Base-by-base conservation (phyloP, 495 filamentous ascomycete genomes). In the Pyrenopolyporus hunteri region DNA sequence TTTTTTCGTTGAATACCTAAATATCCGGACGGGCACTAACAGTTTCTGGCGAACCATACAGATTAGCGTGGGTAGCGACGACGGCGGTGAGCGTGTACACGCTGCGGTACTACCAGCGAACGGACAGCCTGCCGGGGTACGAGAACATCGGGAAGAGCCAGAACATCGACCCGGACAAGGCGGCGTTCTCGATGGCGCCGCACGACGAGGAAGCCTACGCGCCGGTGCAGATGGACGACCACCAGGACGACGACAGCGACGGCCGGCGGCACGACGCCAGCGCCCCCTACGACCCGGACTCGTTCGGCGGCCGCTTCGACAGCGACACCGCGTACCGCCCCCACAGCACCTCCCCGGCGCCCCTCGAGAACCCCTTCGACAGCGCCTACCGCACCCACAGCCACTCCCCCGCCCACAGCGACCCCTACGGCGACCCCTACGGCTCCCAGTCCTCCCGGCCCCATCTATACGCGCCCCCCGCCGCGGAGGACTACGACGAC, bases 1-100 rank as follows among this genome's bases (percentile, higher is more conserved):
- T 20, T 19, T 58, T 9, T 14, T 42, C 25, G 22, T 25, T 13
- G 14, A 54, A 10, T 23, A 35, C n/a, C n/a, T n/a, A n/a, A n/a
- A n/a, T n/a, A n/a, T n/a, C n/a, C n/a, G n/a, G n/a, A n/a, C n/a
- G n/a, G n/a, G n/a, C n/a, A n/a, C n/a, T n/a, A n/a, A n/a, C n/a
- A n/a, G n/a, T n/a, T n/a, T n/a, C n/a, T n/a, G n/a, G n/a, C n/a
- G 63, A 40, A 49, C 49, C 31, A 31, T 63, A 39, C 61, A 96
- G 91, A 73, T 70, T 97, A 26, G 81, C 89, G 63, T 97, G 92
- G 76, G 71, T 81, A 56, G 69, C 82, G 8, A 93, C 93, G 3
- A 83, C 84, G 43, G 84, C 80, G 50, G 81, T 96, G 46, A 93
- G 91, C 55, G 78, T 90, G 67, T 90, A 91, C 75, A 88, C 87